A percentile compares a stretch with the other conserved stretches of the same genome.
These are phyloP conservation scores for Daldinia concentrica DNA, from an alignment of 495 filamentous ascomycete species.

Conservation along the genomic window DNA sequence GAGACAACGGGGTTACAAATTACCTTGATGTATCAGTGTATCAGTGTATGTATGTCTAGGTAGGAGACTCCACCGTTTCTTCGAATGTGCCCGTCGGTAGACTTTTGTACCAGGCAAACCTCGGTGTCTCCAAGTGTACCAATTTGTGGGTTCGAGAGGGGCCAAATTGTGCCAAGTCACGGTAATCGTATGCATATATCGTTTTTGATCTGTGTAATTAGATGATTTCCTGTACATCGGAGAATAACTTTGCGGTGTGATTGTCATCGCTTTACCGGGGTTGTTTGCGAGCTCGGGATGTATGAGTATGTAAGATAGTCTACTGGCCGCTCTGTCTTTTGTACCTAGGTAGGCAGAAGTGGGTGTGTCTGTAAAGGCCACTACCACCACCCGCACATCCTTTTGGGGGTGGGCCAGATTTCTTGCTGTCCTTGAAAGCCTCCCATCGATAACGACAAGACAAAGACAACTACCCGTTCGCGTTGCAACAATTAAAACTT, in stretches of 20 bases:
- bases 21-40: constrained; percentile 36
- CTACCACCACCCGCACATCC: constrained; percentile 33
- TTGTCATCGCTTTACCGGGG: constrained; percentile 38
- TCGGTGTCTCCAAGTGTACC: constrained; percentile 43
- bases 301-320: constrained; percentile 31
- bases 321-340: constrained; percentile 26
- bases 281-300: constrained; percentile 37
- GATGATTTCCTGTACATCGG: constrained; percentile 38
- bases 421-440: constrained; percentile 36
- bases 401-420: constrained; percentile 39
- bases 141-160: constrained; percentile 40
- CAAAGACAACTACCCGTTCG: constrained; percentile 39
- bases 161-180: constrained; percentile 19
- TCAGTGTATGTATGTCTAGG: constrained; percentile 38
- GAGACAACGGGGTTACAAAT: constrained; percentile 43
- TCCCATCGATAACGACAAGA: constrained; percentile 40
- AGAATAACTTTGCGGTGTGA: constrained; percentile 42
- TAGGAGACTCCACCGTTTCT: constrained; percentile 40
- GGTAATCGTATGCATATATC: constrained; percentile 39
- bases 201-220: constrained; percentile 41
- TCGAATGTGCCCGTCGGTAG: constrained; percentile 30
- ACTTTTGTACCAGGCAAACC: constrained; percentile 42
- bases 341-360: constrained; percentile 17
- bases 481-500: constrained; percentile 29
- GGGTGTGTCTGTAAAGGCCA: constrained; percentile 42